Percentiles rank a stretch among this genome's conserved stretches.
Evolutionary conservation across 345 rosid species (phyloP).

Genomic region (Ricinus communis): DNA sequence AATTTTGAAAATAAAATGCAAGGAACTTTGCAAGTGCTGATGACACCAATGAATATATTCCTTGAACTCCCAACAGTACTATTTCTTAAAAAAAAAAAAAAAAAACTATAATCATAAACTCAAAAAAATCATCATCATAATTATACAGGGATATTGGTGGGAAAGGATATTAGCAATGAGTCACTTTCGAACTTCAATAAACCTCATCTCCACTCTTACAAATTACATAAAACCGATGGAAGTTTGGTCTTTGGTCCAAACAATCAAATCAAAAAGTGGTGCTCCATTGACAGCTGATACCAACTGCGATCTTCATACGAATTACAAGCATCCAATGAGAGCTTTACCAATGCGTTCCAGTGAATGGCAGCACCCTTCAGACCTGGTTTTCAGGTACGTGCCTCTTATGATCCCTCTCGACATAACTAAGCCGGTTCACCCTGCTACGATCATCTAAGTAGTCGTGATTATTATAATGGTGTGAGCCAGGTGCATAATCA

Average conservation of each 20-base stretch:
- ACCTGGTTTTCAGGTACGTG: conserved; percentile 16
- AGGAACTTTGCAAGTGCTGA: too few species aligned
- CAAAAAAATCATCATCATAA: not conserved
- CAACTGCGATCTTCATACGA: too few species aligned
- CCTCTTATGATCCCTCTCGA: conserved; percentile 21
- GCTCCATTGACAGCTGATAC: too few species aligned
- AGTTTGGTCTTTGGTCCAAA: not conserved
- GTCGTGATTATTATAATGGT: conserved; percentile 14
- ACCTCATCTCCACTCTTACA: conserved; percentile 12
- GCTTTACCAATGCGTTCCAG: not conserved
- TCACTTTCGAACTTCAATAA: not conserved
- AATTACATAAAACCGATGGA: not conserved
- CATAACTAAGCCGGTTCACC: conserved; percentile 9
- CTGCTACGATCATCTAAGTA: conserved; percentile 9
- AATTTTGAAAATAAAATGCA: too few species aligned
- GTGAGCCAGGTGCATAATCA: conserved; percentile 13
- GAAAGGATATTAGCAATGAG: not conserved
- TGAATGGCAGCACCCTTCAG: not conserved
- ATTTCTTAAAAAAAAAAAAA: too few species aligned
- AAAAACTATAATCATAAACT: not conserved
- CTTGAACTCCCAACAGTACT: too few species aligned
- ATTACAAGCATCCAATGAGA: not conserved
- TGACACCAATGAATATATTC: too few species aligned
- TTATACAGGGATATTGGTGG: not conserved
- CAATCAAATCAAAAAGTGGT: conserved; percentile 7